phyloP scores from a whole-genome alignment of 768 basidiomycete species.

The Solioccasus polychromus region DNA sequence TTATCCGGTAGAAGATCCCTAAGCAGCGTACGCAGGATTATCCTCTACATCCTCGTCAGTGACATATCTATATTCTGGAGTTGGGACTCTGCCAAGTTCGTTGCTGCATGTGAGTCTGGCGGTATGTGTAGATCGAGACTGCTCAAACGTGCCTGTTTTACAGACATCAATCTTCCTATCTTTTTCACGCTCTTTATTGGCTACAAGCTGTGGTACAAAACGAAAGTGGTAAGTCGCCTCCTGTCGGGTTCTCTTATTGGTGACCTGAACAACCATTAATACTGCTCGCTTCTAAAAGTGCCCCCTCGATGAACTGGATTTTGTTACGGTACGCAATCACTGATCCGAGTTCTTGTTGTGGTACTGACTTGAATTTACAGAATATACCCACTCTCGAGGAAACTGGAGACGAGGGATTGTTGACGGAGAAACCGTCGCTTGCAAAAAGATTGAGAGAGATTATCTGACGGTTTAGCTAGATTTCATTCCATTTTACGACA shows the following conservation, averaged over 20 bases:
- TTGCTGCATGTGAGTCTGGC: slow-evolving; percentile 37
- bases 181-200: slow-evolving; percentile 44
- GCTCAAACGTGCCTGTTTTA: neutral
- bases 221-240: slow-evolving; percentile 20
- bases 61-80: slow-evolving; percentile 61
- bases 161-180: slow-evolving; percentile 39
- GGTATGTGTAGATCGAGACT: neutral
- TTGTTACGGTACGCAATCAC: slow-evolving; percentile 49
- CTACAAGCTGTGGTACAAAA: slow-evolving; percentile 37
- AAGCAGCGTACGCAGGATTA: slow-evolving; percentile 8
- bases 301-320: slow-evolving; percentile 56
- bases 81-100: slow-evolving; percentile 53
- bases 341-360: neutral
- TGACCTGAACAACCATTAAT: neutral
- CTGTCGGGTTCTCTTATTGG: neutral
- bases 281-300: slow-evolving; percentile 3
- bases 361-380: slow-evolving; percentile 27
- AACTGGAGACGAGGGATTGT: slow-evolving; percentile 44
- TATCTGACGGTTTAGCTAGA: slow-evolving; percentile 5
- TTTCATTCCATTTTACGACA: neutral
- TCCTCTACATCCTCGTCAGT: slow-evolving; percentile 57
- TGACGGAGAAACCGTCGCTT: slow-evolving; percentile 9
- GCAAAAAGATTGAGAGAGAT: neutral
- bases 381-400: slow-evolving; percentile 69
- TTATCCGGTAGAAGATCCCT: slow-evolving; percentile 1